These are phyloP conservation scores for Crithidia brevicula DNA, from an alignment of 208 protist species.

Conservation along the genomic window DNA sequence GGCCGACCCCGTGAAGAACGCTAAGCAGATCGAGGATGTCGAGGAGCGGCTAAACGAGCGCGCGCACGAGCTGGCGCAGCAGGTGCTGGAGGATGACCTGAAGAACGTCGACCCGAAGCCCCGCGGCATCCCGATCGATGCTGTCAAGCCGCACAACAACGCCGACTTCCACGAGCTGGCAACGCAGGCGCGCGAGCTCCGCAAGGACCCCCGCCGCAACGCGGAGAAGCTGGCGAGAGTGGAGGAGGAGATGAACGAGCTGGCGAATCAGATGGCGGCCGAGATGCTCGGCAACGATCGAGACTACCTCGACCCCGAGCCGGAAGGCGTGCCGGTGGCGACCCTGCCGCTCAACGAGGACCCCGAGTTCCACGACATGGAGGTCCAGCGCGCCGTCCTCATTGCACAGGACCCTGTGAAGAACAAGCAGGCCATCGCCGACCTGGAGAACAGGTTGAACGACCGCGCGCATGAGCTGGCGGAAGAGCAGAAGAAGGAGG, in stretches of 20 bases:
- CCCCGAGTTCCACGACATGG: conserved; percentile 53
- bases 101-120: conserved; percentile 47
- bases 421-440: conserved; percentile 48
- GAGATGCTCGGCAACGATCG: conserved; percentile 54
- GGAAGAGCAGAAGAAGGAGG: conserved; percentile 55
- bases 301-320: conserved; percentile 62
- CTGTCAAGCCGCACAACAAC: conserved; percentile 67
- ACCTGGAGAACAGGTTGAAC: conserved; percentile 74
- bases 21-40: conserved; percentile 58
- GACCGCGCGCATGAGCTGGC: conserved; percentile 69
- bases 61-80: conserved; percentile 56
- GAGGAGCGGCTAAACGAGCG: conserved; percentile 68
- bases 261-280: conserved; percentile 50
- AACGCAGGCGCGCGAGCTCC: conserved; percentile 56
- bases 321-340: conserved; percentile 62
- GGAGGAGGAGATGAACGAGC: conserved; percentile 60
- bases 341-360: conserved; percentile 55
- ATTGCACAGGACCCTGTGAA: conserved; percentile 53
- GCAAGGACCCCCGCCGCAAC: conserved; percentile 57
- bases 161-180: conserved; percentile 57
- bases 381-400: conserved; percentile 67
- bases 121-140: conserved; percentile 48
- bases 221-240: conserved; percentile 44
- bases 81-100: conserved; percentile 67
- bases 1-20: conserved; percentile 50